phyloP scores from a whole-genome alignment of 352 stramenopile genomes.

The Phytopythium mirpurense region DNA sequence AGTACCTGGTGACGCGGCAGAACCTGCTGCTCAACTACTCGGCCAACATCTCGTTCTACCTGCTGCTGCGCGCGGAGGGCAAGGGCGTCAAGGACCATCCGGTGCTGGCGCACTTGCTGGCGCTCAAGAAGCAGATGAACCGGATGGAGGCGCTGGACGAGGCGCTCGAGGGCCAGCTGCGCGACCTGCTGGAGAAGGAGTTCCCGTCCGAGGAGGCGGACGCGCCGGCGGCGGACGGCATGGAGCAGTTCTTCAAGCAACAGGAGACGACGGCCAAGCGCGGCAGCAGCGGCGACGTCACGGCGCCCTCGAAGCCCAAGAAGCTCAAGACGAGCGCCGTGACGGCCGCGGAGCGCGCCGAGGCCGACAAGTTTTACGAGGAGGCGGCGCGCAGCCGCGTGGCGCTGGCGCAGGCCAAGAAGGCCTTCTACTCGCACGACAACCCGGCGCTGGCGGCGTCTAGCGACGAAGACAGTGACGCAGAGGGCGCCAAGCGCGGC shows the following conservation, averaged over 20 bases:
- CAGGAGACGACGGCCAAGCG: constrained; percentile 26
- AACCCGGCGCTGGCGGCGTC: constrained; percentile 33
- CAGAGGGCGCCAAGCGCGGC: constrained; percentile 86
- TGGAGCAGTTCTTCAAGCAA: constrained; percentile 68
- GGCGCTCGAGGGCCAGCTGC: constrained; percentile 46
- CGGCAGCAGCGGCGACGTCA: not conserved
- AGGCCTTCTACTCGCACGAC: constrained; percentile 76
- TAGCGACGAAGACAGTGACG: constrained; percentile 60
- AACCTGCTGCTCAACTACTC: constrained; percentile 84
- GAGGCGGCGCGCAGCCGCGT: constrained; percentile 43
- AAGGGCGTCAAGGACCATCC: constrained; percentile 78
- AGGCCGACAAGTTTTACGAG: constrained; percentile 78
- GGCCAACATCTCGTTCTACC: constrained; percentile 84
- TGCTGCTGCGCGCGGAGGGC: constrained; percentile 71
- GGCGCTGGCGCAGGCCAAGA: constrained; percentile 57
- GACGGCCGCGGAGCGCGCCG: constrained; percentile 37
- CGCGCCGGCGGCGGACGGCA: constrained; percentile 39
- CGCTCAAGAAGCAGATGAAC: constrained; percentile 73
- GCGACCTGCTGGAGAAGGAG: constrained; percentile 62
- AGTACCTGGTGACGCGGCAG: constrained; percentile 76
- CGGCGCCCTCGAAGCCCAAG: constrained; percentile 21
- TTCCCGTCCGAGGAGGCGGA: constrained; percentile 43
- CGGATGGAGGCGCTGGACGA: constrained; percentile 55
- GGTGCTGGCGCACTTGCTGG: constrained; percentile 69
- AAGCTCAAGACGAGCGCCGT: constrained; percentile 41